Evolutionary conservation across 192 early-diverging fungal species (phyloP), one percentile per base, ranked within the genome.

Genomic region (Gonapodya prolifera): DNA sequence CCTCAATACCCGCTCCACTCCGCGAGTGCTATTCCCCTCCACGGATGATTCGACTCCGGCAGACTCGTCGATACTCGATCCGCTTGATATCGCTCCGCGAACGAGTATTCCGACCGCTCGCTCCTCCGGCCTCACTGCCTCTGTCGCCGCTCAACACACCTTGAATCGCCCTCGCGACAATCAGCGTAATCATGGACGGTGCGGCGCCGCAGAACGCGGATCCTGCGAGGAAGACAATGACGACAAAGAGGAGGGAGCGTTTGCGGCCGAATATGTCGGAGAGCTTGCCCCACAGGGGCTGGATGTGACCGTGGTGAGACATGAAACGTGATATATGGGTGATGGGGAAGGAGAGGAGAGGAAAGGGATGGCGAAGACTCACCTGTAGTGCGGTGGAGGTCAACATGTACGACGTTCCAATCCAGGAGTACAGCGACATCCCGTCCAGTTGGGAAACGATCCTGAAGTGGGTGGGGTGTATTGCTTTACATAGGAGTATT

Each of bases 211-310:
- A 90, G 23, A 86, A 71, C 0, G 81, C 8, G 0, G 86, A 83
- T 17, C 80, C 84, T 8, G 80, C 0, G 29, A 80, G 75, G 76
- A 86, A 87, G 1, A 83, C 35, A 2, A 34, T 32, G 1, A 78
- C 34, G 1, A 81, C 81, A 32, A 80, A 34, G 1, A 87, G 32
- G 34, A 73, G 71, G 8, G 32, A 32, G 71, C 32, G 18, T 29
- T 73, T 73, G 35, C 85, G 77, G 1, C 89, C 88, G 80, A 85
- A 82, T 18, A 87, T 76, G 69, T 81, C 84, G 1, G 78, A 82
- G 2, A 87, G 76, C 75, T 83, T 87, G 30, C 83, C 82, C 17
- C 84, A 84, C 0, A 86, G 73, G 0, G 89, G 89, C 34, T 88
- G 70, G 33, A 84, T 77, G 0, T 16, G 8, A 61, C 8, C 8